Evolutionary conservation across 2,329 filamentous ascomycete species (phyloP).

Genomic region (Talaromyces amestolkiae): DNA sequence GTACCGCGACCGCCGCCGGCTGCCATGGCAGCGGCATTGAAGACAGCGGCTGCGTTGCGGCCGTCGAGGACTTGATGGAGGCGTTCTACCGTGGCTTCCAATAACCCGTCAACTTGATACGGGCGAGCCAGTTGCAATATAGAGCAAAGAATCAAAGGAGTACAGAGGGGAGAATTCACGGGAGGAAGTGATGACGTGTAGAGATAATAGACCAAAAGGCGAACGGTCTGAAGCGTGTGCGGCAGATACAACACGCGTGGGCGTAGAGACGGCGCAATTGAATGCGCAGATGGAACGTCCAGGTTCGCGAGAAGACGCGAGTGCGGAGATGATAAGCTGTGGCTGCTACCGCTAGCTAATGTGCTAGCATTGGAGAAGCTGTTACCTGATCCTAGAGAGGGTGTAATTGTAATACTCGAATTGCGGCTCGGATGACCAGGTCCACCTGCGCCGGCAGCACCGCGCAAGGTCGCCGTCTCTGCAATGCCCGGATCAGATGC

Average conservation of each 20-base stretch:
- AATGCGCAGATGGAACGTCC: conserved; percentile 54
- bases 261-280: conserved; percentile 59
- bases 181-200: conserved; percentile 88
- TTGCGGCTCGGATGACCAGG: conserved; percentile 57
- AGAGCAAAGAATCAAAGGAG: conserved; percentile 92
- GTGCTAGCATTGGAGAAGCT: conserved; percentile 45
- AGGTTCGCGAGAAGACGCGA: conserved; percentile 41
- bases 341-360: conserved; percentile 30
- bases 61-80: conserved; percentile 87
- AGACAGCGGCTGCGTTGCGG: conserved; percentile 91
- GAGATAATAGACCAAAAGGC: conserved; percentile 85
- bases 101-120: conserved; percentile 86
- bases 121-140: conserved; percentile 89
- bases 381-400: conserved; percentile 34
- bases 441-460: conserved; percentile 53
- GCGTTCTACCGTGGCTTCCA: conserved; percentile 89
- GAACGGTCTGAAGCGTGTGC: conserved; percentile 84
- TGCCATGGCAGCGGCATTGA: conserved; percentile 97
- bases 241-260: conserved; percentile 89
- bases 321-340: conserved; percentile 32
- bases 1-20: conserved; percentile 87
- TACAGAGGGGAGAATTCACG: conserved; percentile 73
- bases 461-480: conserved; percentile 72
- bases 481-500: conserved; percentile 67
- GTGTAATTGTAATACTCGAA: conserved; percentile 84